Evolutionary conservation across 495 filamentous ascomycete species (phyloP).

Genomic region (Neurospora terricola): DNA sequence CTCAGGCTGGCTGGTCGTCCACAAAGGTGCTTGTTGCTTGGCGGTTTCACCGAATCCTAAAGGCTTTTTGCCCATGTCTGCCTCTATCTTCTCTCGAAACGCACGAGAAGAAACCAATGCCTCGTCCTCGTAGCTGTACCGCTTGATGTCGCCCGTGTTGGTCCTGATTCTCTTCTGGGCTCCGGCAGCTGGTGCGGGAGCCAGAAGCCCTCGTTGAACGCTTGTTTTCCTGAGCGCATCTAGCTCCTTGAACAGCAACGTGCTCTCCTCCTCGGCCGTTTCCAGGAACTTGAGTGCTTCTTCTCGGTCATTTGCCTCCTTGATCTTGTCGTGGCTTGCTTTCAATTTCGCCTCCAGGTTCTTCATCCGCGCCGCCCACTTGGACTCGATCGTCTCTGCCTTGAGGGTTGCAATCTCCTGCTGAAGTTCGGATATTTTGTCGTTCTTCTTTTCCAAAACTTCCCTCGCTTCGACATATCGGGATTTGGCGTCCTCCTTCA

Average conservation of each 20-base stretch:
- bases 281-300: conserved; percentile 11
- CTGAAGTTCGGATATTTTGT: conserved; percentile 42
- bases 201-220: conserved; percentile 5
- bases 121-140: conserved; percentile 9
- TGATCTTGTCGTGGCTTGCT: conserved; percentile 5
- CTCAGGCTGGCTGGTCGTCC: not conserved
- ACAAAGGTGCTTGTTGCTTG: not conserved
- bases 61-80: conserved; percentile 12
- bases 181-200: not conserved
- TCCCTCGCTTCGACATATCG: conserved; percentile 43
- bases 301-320: conserved; percentile 5
- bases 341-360: conserved; percentile 16
- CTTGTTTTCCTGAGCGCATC: conserved; percentile 9
- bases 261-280: conserved; percentile 13
- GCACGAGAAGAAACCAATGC: conserved; percentile 17
- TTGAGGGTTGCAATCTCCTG: conserved; percentile 20
- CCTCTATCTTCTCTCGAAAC: conserved; percentile 20
- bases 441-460: conserved; percentile 54
- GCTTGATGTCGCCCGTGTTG: conserved; percentile 5
- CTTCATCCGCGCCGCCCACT: conserved; percentile 11
- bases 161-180: not conserved
- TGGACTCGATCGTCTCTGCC: conserved; percentile 10
- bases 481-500: conserved; percentile 51
- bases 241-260: conserved; percentile 10
- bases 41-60: not conserved